Conservation (phyloP, 371 early-diverging fungal species). For the Lichtheimia corymbifera region DNA sequence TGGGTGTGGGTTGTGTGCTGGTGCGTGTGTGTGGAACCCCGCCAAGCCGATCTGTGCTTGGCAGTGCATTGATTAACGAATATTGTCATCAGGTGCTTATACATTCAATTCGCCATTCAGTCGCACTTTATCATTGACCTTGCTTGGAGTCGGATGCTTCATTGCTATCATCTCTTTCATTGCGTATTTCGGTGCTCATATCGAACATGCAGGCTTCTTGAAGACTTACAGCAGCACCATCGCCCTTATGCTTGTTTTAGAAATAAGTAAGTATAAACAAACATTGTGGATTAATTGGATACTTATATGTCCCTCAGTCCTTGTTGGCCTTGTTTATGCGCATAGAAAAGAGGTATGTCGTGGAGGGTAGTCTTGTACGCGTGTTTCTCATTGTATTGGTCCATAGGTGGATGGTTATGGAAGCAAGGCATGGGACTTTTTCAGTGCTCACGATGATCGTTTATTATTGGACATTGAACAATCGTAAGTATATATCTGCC, state of each 20-base stretch:
- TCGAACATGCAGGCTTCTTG: constrained; percentile 35
- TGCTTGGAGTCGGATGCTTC: constrained; percentile 26
- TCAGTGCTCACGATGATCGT: constrained; percentile 23
- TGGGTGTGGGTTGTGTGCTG: too few species aligned
- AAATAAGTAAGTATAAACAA: constrained; percentile 23
- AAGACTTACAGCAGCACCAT: constrained; percentile 33
- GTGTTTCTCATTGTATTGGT: background rate
- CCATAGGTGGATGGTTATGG: constrained; percentile 29
- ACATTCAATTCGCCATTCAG: constrained; percentile 30
- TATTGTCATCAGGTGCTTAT: constrained; percentile 31
- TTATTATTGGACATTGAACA: constrained; percentile 29
- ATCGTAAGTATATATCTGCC: constrained; percentile 20
- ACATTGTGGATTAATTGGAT: background rate
- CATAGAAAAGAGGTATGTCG: constrained; percentile 10
- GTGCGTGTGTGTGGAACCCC: too few species aligned
- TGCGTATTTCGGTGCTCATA: constrained; percentile 38
- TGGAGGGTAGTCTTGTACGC: background rate
- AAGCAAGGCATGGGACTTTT: constrained; percentile 33
- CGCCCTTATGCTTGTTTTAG: constrained; percentile 28
- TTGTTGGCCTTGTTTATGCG: constrained; percentile 13
- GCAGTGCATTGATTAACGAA: too few species aligned
- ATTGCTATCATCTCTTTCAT: constrained; percentile 30
- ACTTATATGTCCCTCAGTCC: background rate
- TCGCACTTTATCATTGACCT: constrained; percentile 19
- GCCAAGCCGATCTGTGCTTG: too few species aligned